Base-by-base conservation (phyloP, 495 filamentous ascomycete species). In the Hypoxylon subgilvum region DNA sequence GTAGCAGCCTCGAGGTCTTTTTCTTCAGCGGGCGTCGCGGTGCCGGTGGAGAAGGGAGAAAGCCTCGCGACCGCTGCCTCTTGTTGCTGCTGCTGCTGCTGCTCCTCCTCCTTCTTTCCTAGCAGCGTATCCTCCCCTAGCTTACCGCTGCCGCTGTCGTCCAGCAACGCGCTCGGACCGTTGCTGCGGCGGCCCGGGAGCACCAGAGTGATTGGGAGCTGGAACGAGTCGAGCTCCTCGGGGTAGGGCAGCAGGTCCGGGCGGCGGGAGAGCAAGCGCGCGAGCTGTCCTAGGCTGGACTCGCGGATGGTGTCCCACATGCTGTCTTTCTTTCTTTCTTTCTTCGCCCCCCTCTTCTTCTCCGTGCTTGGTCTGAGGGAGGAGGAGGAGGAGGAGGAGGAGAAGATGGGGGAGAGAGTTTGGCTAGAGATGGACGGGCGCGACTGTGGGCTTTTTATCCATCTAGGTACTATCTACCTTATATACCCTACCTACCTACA, bases 281-380 rank as follows among this genome's bases (percentile, higher is more conserved):
- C 69, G 28, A 82, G 39, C 65, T 84, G 82, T 39, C 82, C 82
- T 43, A 83, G 63, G 17, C 80, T 77, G 47, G 82, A 75, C 45
- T 84, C 82, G 46, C 82, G 70, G 51, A 80, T 62, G 40, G 76
- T 69, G 52, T 76, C 61, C 56, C 61, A 52, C 61, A 60, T 60
- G 39, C 42, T 34, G 10, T 63, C n/a, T n/a, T n/a, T n/a, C n/a
- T n/a, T n/a, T n/a, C n/a, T n/a, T n/a, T 60, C 36, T 45, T 32
- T 46, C 34, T 19, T 31, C 48, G 23, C 23, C 23, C 23, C 39
- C 22, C 14, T 8, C 23, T 32, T 36, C 7, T 16, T 7, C 19
- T 28, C 14, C n/a, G n/a, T n/a, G n/a, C n/a, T n/a, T n/a, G n/a
- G n/a, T n/a, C n/a, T n/a, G n/a, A n/a, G n/a, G n/a, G n/a, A n/a